Conservation (phyloP, 1,284 basidiomycete genomes). For the Puccinia horiana region DNA sequence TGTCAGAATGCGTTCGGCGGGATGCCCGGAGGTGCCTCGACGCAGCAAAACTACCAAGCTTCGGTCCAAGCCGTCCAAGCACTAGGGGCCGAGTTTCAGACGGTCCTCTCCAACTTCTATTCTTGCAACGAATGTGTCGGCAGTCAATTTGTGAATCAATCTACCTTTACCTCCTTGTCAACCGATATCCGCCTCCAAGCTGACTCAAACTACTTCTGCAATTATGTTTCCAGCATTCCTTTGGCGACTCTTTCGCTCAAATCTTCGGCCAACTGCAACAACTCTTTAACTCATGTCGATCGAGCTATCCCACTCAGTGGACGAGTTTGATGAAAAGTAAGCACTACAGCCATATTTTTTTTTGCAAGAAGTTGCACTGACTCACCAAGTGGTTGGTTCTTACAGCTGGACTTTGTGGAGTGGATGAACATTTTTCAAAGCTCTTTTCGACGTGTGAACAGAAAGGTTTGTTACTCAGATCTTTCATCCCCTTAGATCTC, state of each 20-base stretch:
- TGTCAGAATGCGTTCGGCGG: neutral
- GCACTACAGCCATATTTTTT: neutral
- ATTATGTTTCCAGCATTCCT: slow-evolving; percentile 1
- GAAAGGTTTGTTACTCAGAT: neutral
- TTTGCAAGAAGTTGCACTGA: too few species aligned
- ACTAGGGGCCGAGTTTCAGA: neutral
- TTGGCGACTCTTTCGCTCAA: neutral
- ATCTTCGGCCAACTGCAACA: neutral
- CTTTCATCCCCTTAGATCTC: slow-evolving; percentile 10
- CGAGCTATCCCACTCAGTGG: slow-evolving; percentile 15
- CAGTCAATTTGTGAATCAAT: neutral
- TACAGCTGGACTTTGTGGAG: neutral
- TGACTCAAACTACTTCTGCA: neutral
- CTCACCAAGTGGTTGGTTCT: neutral
- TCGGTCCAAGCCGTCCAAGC: slow-evolving; percentile 3
- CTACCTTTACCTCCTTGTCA: too few species aligned
- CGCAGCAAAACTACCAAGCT: neutral
- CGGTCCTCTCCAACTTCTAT: neutral
- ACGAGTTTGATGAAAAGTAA: neutral
- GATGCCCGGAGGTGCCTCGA: neutral
- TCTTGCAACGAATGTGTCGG: slow-evolving; percentile 9
- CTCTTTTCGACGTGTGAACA: slow-evolving; percentile 3
- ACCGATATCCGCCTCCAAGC: neutral
- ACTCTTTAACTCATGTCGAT: slow-evolving; percentile 7
- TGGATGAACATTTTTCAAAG: neutral